These are phyloP conservation scores for Graphilbum fragrans DNA, from an alignment of 2,329 filamentous ascomycete species.

Conservation along the genomic window DNA sequence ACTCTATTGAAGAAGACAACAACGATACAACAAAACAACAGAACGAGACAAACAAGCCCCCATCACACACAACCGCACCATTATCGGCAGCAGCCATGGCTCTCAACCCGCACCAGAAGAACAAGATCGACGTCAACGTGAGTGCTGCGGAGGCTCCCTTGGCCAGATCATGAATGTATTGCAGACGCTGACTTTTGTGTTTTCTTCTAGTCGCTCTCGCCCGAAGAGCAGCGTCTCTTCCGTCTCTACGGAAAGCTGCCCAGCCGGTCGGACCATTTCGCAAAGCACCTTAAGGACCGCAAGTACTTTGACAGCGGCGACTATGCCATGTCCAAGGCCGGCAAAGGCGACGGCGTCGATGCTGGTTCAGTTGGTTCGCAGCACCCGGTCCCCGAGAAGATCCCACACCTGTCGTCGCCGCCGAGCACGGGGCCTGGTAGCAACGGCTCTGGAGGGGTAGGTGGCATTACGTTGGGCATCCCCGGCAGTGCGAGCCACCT, in stretches of 20 bases:
- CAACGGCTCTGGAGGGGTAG: slow-evolving; percentile 10
- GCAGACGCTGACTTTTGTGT: slow-evolving; percentile 13
- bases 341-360: slow-evolving; percentile 88
- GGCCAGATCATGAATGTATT: neutral
- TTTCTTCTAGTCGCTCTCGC: slow-evolving; percentile 62
- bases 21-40: too few species aligned
- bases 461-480: slow-evolving; percentile 25
- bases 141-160: slow-evolving; percentile 21
- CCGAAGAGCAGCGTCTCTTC: slow-evolving; percentile 94
- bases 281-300: slow-evolving; percentile 98
- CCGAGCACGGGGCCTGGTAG: slow-evolving; percentile 20
- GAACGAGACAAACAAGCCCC: too few species aligned
- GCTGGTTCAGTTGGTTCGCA: slow-evolving; percentile 88
- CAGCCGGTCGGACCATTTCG: slow-evolving; percentile 88
- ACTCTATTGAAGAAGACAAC: too few species aligned
- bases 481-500: slow-evolving; percentile 30
- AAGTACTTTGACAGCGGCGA: slow-evolving; percentile 98
- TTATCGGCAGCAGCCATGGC: slow-evolving; percentile 5
- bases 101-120: slow-evolving; percentile 94
- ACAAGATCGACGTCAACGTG: slow-evolving; percentile 95
- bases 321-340: slow-evolving; percentile 93
- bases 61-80: too few species aligned
- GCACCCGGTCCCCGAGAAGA: slow-evolving; percentile 90
- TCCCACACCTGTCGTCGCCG: slow-evolving; percentile 73
- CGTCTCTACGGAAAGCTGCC: slow-evolving; percentile 96